Conservation (phyloP, 768 basidiomycete species). For the Cytidiella melzeri region DNA sequence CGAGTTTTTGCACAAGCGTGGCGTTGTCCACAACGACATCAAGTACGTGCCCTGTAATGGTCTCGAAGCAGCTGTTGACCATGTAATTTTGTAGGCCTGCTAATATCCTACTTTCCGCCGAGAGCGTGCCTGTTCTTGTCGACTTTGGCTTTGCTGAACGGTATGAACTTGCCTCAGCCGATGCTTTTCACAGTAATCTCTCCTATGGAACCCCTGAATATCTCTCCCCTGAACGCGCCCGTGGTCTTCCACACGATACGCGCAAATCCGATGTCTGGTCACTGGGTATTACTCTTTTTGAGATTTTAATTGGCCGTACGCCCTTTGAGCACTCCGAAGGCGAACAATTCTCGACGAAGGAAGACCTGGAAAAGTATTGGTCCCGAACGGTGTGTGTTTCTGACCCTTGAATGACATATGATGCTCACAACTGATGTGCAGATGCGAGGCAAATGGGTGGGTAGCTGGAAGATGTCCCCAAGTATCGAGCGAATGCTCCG, state of each 20-base stretch:
- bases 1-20: slow-evolving; percentile 76
- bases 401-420: background rate
- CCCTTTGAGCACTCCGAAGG: slow-evolving; percentile 83
- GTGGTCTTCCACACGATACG: slow-evolving; percentile 87
- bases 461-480: slow-evolving; percentile 65
- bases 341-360: slow-evolving; percentile 72
- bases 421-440: slow-evolving; percentile 18
- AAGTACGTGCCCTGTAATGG: slow-evolving; percentile 53
- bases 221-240: slow-evolving; percentile 86
- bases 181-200: slow-evolving; percentile 76
- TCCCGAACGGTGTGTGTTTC: slow-evolving; percentile 57
- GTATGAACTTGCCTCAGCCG: slow-evolving; percentile 57
- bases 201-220: slow-evolving; percentile 96
- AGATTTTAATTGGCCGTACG: slow-evolving; percentile 87
- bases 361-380: slow-evolving; percentile 85
- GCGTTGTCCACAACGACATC: slow-evolving; percentile 91
- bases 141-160: slow-evolving; percentile 96
- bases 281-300: slow-evolving; percentile 89
- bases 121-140: slow-evolving; percentile 80
- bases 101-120: slow-evolving; percentile 80
- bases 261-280: slow-evolving; percentile 87
- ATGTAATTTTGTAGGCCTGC: slow-evolving; percentile 66
- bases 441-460: slow-evolving; percentile 84
- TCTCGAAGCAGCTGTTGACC: no score
- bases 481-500: slow-evolving; percentile 60